Conservation (phyloP, 2,329 filamentous ascomycete species). For the Talaromyces albobiverticillius region DNA sequence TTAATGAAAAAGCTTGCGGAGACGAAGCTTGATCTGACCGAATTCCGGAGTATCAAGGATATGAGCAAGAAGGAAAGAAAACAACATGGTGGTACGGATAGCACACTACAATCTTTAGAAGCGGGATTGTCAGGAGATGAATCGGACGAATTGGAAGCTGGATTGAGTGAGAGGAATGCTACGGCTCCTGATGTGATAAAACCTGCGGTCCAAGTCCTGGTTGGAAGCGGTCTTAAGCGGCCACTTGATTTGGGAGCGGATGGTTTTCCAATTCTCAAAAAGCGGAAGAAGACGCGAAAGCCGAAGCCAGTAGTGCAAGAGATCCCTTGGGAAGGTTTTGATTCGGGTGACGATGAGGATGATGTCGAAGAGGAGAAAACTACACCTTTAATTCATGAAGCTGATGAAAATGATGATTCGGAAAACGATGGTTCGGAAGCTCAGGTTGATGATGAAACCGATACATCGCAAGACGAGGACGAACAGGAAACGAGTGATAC, state of each 20-base stretch:
- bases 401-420: conserved; percentile 22
- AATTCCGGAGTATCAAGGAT: conserved; percentile 73
- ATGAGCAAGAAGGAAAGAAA: conserved; percentile 57
- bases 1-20: conserved; percentile 79
- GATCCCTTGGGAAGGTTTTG: conserved; percentile 45
- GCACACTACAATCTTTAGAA: conserved; percentile 53
- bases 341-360: conserved; percentile 40
- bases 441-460: conserved; percentile 19
- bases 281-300: conserved; percentile 69
- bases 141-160: conserved; percentile 25
- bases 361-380: conserved; percentile 33
- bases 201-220: conserved; percentile 50
- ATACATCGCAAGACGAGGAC: conserved; percentile 43
- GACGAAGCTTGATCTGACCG: conserved; percentile 75
- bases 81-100: conserved; percentile 38
- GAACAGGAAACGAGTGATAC: background rate
- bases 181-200: conserved; percentile 33
- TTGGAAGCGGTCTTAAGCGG: conserved; percentile 79
- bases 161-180: conserved; percentile 17
- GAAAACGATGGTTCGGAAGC: conserved; percentile 31
- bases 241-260: conserved; percentile 77
- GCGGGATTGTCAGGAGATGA: conserved; percentile 34
- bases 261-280: conserved; percentile 77
- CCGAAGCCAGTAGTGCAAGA: conserved; percentile 36
- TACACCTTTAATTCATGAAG: conserved; percentile 13